phyloP scores from a whole-genome alignment of 1,139 yeast genomes.

The Arxiozyma slooffiae region DNA sequence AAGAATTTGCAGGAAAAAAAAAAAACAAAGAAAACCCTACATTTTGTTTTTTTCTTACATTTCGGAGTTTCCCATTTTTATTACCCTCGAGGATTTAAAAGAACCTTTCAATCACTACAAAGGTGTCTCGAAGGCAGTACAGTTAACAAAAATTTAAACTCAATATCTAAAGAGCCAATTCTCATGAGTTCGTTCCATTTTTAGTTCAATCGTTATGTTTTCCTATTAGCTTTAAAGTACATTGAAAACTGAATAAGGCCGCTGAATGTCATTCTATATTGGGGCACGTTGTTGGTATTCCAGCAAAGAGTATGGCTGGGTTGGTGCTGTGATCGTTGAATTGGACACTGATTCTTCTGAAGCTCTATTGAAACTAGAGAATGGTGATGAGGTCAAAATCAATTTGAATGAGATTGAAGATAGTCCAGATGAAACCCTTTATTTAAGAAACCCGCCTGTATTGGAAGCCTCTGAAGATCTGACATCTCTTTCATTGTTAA shows the following conservation, averaged over 20 bases:
- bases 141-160: too few species aligned
- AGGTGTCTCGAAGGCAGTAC: too few species aligned
- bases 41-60: too few species aligned
- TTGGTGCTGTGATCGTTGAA: slow-evolving; percentile 69
- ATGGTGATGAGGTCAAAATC: slow-evolving; percentile 28
- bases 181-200: not conserved
- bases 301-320: slow-evolving; percentile 80
- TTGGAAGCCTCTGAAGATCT: slow-evolving; percentile 77
- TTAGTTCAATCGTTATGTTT: not conserved
- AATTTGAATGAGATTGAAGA: slow-evolving; percentile 37
- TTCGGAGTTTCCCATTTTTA: too few species aligned
- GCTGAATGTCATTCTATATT: slow-evolving; percentile 22
- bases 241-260: too few species aligned
- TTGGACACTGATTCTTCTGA: slow-evolving; percentile 39
- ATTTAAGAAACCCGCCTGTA: slow-evolving; percentile 85
- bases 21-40: not conserved
- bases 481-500: slow-evolving; percentile 67
- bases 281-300: slow-evolving; percentile 86
- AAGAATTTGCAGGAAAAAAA: too few species aligned
- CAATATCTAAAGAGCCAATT: too few species aligned
- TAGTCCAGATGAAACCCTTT: slow-evolving; percentile 40
- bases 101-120: too few species aligned
- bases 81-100: not conserved
- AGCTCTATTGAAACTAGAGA: slow-evolving; percentile 8
- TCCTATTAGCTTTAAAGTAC: too few species aligned